A percentile compares a stretch with the other conserved stretches of the same genome.
These are phyloP conservation scores for Protea cynaroides DNA, from an alignment of 164 flowering plant genomes.

Conservation along the genomic window DNA sequence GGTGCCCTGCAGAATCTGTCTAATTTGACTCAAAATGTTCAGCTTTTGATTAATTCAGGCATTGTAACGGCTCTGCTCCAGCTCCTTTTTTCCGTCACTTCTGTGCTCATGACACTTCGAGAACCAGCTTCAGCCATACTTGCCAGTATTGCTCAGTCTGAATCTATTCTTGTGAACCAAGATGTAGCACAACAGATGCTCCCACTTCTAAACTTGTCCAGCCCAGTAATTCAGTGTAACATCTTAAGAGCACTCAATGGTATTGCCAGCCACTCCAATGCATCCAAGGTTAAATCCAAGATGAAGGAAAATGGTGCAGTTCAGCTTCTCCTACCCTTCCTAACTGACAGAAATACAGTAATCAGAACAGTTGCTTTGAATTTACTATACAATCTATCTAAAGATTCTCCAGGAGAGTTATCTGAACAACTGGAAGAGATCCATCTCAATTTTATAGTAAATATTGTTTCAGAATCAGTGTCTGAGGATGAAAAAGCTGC, in stretches of 20 bases:
- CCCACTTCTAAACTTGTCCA: conserved; percentile 60
- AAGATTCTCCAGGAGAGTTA: conserved; percentile 44
- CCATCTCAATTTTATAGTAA: conserved; percentile 30
- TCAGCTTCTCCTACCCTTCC: conserved; percentile 65
- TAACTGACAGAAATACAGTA: conserved; percentile 37
- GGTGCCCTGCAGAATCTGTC: conserved; percentile 66
- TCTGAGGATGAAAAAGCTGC: conserved; percentile 58
- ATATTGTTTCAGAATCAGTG: conserved; percentile 37
- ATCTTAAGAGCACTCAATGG: conserved; percentile 61
- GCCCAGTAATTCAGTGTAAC: conserved; percentile 57
- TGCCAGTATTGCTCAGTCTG: conserved; percentile 72
- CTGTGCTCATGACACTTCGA: conserved; percentile 78
- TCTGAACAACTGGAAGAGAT: conserved; percentile 46
- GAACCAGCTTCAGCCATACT: conserved; percentile 91
- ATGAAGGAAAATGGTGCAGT: conserved; percentile 69
- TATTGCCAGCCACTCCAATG: conserved; percentile 53
- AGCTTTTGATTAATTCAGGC: conserved; percentile 44
- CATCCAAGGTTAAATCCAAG: conserved; percentile 48
- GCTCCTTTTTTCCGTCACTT: conserved; percentile 90
- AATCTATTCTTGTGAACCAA: conserved; percentile 47
- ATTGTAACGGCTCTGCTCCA: conserved; percentile 60
- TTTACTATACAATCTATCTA: conserved; percentile 51
- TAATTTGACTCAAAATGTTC: conserved; percentile 37
- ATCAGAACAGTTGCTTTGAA: conserved; percentile 46
- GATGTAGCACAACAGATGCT: conserved; percentile 78